Base-by-base conservation (phyloP, 139 green algal species). In the Nannochloris sp. region DNA sequence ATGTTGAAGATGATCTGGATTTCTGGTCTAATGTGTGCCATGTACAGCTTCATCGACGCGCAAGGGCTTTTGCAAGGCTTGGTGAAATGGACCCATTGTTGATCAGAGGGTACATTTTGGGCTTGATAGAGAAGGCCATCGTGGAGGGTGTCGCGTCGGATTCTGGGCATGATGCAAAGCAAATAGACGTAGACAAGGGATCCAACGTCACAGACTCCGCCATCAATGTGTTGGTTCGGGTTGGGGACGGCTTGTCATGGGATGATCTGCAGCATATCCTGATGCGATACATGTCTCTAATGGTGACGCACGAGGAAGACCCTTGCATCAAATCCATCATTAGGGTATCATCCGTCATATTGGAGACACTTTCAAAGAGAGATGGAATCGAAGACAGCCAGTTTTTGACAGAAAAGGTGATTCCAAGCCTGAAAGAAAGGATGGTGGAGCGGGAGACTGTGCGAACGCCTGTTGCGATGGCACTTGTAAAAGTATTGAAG, bases 11-110 rank as follows among this genome's bases (percentile, higher is more conserved):
- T 1, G 86, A 93, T 63, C 61, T 67, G 0, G 85, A 93, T 67
- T 92, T 92, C 50, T 83, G 89, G 61, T 49, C 82, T 31, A 95
- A 95, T 60, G 67, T 85, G 16, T 82, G 73, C 3, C 88, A 95
- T 64, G 74, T 95, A 56, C 87, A 94, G 83, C 70, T 89, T 49
- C 85, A 94, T 68, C 76, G 88, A 23, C 79, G 84, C 30, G 68
- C 61, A 37, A 65, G 68, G 61, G 73, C 69, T 2, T 60, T 78
- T 17, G 13, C 45, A 0, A 43, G 68, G 2, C 45, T 78, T 6
- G 57, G 61, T 5, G 20, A 33, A n/a, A 57, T 23, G 37, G 56
- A 4, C 28, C 68, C 44, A 53, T 45, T 44, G 37, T 80, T 37
- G 63, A 59, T 89, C 9, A 49, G 85, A 59, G 84, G 84, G n/a